phyloP scores from a whole-genome alignment of 768 basidiomycete species.

The Boletus barrowsii region DNA sequence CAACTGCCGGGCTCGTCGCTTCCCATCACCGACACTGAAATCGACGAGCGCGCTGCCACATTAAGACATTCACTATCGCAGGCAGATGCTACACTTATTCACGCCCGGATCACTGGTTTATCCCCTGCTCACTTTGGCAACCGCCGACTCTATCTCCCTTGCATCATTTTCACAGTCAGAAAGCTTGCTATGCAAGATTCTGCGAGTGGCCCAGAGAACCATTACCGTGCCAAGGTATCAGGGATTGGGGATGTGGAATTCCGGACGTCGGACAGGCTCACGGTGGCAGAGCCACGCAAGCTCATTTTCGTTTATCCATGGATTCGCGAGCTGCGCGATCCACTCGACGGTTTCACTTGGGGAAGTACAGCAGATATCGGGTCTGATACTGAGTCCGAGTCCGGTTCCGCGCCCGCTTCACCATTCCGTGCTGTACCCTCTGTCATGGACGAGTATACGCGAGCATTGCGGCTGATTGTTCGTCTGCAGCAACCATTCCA shows the following conservation, averaged over 20 bases:
- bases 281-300: background rate
- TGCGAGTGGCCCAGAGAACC: background rate
- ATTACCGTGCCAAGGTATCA: background rate
- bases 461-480: background rate
- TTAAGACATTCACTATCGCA: background rate
- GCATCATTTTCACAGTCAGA: background rate
- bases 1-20: background rate
- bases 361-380: background rate
- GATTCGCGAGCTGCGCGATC: conserved; percentile 4
- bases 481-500: background rate
- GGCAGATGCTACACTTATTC: background rate
- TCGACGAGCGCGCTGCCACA: background rate
- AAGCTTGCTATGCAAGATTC: background rate
- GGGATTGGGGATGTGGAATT: background rate
- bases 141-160: conserved; percentile 1
- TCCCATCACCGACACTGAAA: background rate
- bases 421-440: background rate
- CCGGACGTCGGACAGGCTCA: background rate
- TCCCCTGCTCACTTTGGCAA: background rate
- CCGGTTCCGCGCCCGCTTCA: background rate
- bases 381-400: background rate
- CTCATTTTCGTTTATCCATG: conserved; percentile 4
- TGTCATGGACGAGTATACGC: background rate
- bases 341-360: background rate
- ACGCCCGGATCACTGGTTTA: background rate